Evolutionary conservation across 2,329 filamentous ascomycete species (phyloP).

Genomic region (Xylariales sp.): DNA sequence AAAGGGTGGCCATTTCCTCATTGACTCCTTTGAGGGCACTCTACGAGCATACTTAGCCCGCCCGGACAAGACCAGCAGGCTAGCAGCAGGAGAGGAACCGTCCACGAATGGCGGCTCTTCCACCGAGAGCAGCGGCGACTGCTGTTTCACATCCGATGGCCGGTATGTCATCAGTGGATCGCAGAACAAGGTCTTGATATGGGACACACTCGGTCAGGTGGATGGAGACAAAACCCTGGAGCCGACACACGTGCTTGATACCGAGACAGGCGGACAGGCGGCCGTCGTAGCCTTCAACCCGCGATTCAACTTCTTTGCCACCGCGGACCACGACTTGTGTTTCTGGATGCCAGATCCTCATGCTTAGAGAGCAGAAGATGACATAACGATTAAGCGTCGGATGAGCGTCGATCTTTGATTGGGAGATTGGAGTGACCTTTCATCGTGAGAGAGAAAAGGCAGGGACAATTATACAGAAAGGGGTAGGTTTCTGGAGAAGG

Average conservation of each 20-base stretch:
- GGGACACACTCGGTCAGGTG: constrained; percentile 67
- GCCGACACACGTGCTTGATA: constrained; percentile 60
- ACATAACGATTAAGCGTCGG: too few relatives aligned
- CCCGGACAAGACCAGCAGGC: constrained; percentile 46
- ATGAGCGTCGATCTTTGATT: too few relatives aligned
- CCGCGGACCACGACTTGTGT: constrained; percentile 76
- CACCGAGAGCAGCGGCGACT: constrained; percentile 66
- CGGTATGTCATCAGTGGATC: constrained; percentile 82
- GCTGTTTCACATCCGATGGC: constrained; percentile 85
- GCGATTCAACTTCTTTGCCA: constrained; percentile 85
- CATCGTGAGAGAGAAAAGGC: too few relatives aligned
- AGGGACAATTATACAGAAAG: too few relatives aligned
- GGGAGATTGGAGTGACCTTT: too few relatives aligned
- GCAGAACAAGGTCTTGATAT: constrained; percentile 68
- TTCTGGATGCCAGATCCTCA: constrained; percentile 73
- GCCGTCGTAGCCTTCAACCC: constrained; percentile 85
- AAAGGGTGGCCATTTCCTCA: constrained; percentile 80
- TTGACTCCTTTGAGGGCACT: constrained; percentile 87
- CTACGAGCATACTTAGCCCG: constrained; percentile 69
- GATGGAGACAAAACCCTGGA: constrained; percentile 55
- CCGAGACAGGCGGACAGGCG: constrained; percentile 62
- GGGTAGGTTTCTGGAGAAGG: too few relatives aligned
- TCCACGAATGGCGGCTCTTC: constrained; percentile 41
- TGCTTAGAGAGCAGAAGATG: constrained; percentile 29
- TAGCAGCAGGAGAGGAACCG: constrained; percentile 48